A percentile compares a stretch with the other conserved stretches of the same genome.
Evolutionary conservation across 306 rosid genomes (phyloP).

Genomic region (Prunus mume): DNA sequence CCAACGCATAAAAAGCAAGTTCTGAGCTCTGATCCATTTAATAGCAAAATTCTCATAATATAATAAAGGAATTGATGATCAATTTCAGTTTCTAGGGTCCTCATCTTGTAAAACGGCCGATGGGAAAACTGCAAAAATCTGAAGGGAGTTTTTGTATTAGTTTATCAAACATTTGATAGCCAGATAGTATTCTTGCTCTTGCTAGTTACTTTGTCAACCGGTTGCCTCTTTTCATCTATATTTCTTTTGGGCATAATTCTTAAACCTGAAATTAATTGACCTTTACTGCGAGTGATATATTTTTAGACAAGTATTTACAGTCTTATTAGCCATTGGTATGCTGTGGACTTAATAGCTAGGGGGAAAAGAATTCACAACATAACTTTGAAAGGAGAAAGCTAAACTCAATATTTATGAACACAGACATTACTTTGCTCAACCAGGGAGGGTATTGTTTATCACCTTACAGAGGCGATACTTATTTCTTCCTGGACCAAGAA

Average conservation of each 20-base stretch:
- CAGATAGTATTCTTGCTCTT: too few species aligned
- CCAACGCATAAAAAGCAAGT: constrained; percentile 1
- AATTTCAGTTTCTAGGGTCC: neutral
- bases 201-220: too few species aligned
- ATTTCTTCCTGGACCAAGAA: constrained; percentile 63
- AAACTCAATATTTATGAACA: neutral
- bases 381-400: neutral
- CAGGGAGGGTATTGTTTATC: constrained; percentile 8
- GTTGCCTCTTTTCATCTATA: too few species aligned
- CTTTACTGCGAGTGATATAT: too few species aligned
- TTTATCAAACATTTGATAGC: too few species aligned
- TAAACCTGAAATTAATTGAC: too few species aligned
- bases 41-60: neutral
- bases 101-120: neutral
- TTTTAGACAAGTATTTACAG: neutral
- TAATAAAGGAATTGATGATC: neutral
- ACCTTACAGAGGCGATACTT: constrained; percentile 76
- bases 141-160: too few species aligned
- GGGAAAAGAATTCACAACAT: neutral
- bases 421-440: neutral
- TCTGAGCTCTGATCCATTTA: neutral
- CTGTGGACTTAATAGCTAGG: neutral
- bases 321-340: neutral
- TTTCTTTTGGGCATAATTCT: too few species aligned
- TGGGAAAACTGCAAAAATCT: too few species aligned